Conservation (phyloP, 306 rosid genomes). For the Argentina anserina region DNA sequence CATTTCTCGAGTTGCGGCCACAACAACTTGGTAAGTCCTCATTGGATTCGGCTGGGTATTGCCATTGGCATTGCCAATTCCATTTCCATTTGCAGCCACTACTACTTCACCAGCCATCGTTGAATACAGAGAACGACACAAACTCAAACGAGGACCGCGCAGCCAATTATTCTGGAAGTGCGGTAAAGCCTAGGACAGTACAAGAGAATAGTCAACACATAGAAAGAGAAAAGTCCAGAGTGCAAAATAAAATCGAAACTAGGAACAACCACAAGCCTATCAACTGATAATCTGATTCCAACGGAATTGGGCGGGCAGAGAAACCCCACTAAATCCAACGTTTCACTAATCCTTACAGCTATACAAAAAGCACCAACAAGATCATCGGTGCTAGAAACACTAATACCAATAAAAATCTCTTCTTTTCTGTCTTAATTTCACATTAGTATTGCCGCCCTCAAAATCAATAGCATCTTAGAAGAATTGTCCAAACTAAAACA, state of each 20-base stretch:
- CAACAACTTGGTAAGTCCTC: slow-evolving; percentile 90
- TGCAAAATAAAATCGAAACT: background rate
- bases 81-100: slow-evolving; percentile 16
- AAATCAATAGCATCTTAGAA: background rate
- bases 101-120: slow-evolving; percentile 64
- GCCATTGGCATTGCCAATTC: slow-evolving; percentile 41
- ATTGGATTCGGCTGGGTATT: slow-evolving; percentile 46
- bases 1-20: slow-evolving; percentile 74
- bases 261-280: background rate
- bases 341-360: background rate
- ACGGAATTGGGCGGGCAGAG: background rate
- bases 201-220: background rate
- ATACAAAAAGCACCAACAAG: background rate
- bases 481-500: background rate
- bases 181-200: slow-evolving; percentile 28
- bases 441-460: background rate
- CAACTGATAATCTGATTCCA: background rate
- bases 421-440: background rate
- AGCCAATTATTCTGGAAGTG: slow-evolving; percentile 33
- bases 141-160: slow-evolving; percentile 33
- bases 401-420: background rate
- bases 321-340: background rate
- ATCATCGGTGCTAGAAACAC: background rate
- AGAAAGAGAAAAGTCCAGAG: background rate
- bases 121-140: slow-evolving; percentile 25